Base-by-base conservation (phyloP, 1,284 basidiomycete species). In the Sphagnurus paluster region DNA sequence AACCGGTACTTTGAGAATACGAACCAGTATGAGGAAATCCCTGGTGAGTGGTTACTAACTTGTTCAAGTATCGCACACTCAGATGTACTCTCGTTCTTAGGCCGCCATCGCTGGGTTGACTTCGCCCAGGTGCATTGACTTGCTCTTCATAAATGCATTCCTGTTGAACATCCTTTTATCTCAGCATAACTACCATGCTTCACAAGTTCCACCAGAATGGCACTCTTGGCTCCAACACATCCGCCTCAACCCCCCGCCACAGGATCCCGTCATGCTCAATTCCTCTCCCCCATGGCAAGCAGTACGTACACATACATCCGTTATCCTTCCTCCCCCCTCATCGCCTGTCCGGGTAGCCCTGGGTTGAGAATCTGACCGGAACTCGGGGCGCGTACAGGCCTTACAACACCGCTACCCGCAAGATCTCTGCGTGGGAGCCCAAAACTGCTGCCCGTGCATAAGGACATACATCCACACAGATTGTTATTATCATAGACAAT, bases 161-260 rank as follows among this genome's bases (percentile, higher is more conserved):
- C 17, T 13, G 26, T 29, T 24, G 32, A 25, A 42, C 17, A 20
- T 19, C 16, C 13, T 14, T 14, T 26, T 16, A 25, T 5, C 36
- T 21, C 39, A 91, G 82, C 88, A 95, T 64, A 82, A 94, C 57
- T 87, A 79, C 68, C 90, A 96, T 62, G 90, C 90, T 8, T 81
- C 90, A 0, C 94, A 98, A 74, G 84, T 95, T 28, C 89, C 93
- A 24, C 80, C 93, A 2, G 93, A 94, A 68, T 97, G 95, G 95
- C 93, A 95, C 68, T 82, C 93, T 6, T 98, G 94, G 94, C 68
- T 97, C 23, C 75, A 77, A n/a, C 92, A 96, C 63, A 96, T 95
- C 60, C 89, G 94, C 39, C 79, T 83, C 56, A 78, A 84, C 30
- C 79, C 91, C 5, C 95, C 94, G 1, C 71, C 77, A 1, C 74